phyloP scores from a whole-genome alignment of 2,329 filamentous ascomycete genomes.

The Pseudogymnoascus sp. region DNA sequence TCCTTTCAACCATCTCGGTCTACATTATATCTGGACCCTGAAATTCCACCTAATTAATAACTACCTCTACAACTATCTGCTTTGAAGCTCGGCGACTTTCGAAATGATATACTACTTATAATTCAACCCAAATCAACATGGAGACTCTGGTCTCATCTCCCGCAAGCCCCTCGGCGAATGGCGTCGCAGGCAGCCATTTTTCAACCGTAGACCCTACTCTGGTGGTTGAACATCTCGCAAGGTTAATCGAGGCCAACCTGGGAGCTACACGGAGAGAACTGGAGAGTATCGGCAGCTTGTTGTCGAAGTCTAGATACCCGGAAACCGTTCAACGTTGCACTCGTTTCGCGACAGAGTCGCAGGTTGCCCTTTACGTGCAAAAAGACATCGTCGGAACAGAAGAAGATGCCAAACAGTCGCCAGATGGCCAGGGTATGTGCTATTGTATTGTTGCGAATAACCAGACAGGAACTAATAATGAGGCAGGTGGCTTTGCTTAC shows the following conservation, averaged over 20 bases:
- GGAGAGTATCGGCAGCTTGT: conserved; percentile 69
- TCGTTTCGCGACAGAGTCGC: conserved; percentile 81
- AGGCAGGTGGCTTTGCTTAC: conserved; percentile 44
- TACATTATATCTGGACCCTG: background rate
- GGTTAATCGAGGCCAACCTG: conserved; percentile 64
- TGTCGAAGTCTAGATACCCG: conserved; percentile 60
- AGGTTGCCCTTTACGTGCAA: conserved; percentile 83
- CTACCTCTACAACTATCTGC: background rate
- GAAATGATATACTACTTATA: conserved; percentile 1
- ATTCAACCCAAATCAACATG: conserved; percentile 20
- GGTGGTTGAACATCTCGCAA: conserved; percentile 63
- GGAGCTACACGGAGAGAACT: conserved; percentile 72
- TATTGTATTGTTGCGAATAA: background rate
- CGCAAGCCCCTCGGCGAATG: conserved; percentile 23
- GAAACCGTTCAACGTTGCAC: conserved; percentile 84
- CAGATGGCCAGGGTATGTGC: conserved; percentile 32
- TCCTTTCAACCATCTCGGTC: conserved; percentile 4
- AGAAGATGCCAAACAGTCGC: conserved; percentile 23
- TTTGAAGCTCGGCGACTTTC: background rate
- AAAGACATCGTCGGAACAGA: conserved; percentile 54
- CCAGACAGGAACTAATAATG: conserved; percentile 21
- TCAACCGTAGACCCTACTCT: conserved; percentile 56
- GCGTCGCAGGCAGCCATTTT: conserved; percentile 32
- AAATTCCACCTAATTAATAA: background rate
- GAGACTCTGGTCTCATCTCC: conserved; percentile 26